Base-by-base conservation (phyloP, 768 basidiomycete genomes). In the Fomitopsis pulvina region DNA sequence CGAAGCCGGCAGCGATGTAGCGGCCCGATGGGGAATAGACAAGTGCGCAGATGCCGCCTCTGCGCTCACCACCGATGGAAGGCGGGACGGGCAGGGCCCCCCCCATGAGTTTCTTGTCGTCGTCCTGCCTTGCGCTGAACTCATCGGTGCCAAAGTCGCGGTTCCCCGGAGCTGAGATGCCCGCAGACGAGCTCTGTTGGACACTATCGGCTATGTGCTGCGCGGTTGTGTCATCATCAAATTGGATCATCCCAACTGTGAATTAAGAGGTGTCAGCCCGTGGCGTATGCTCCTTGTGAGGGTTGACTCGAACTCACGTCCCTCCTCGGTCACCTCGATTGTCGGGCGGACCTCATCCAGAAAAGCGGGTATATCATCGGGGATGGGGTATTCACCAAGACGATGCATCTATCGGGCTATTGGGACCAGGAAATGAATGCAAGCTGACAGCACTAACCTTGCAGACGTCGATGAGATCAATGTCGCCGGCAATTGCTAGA, bases 21-120 rank as follows among this genome's bases (percentile, higher is more conserved):
- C 26, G 18, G 20, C 55, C 55, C 53, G 74, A 69, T 24, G 71
- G 71, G 7, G 70, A 71, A 52, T 72, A 68, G 52, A 62, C 59
- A 46, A 74, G 69, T 28, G 64, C 64, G 2, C 68, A 71, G 41
- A 54, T 50, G 10, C 41, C 41, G n/a, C 54, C 48, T 20, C 42
- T 41, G 45, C 53, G 54, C 6, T 51, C 51, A 7, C 47, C 22
- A 16, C n/a, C 26, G 2, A 8, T 4, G 3, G 39, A 27, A 38
- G 4, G n/a, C 2, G 27, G 20, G 3, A 41, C 39, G 14, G 38
- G 16, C 16, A 44, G 12, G 42, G 28, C 20, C 34, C 34, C 4
- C 14, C 18, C 34, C 14, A 4, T 18, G 34, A 6, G 18, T 14
- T 37, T 37, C 5, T 16, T 16, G 14, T 37, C 14, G 14, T 37